Percentiles rank a stretch among this genome's conserved stretches.
Evolutionary conservation across 2,329 filamentous ascomycete species (phyloP).

Genomic region (Fusarium chaquense): DNA sequence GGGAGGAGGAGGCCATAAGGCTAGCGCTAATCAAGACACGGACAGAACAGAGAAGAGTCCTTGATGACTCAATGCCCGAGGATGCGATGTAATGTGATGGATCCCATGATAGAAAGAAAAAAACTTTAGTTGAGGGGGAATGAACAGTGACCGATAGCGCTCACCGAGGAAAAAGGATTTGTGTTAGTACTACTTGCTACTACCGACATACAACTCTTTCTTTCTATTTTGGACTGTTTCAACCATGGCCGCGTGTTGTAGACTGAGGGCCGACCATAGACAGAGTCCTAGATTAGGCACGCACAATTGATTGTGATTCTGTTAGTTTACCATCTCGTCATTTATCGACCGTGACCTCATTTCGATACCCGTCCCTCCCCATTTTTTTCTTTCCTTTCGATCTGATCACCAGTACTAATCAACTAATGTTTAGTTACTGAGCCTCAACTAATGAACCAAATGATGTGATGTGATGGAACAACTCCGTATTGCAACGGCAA

Average conservation of each 20-base stretch:
- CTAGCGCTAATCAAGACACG: conserved; percentile 1
- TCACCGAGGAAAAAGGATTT: not conserved
- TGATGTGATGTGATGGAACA: not conserved
- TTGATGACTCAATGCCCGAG: conserved; percentile 46
- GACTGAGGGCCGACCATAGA: conserved; percentile 2
- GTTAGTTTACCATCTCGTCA: conserved; percentile 1
- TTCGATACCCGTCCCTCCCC: conserved; percentile 35
- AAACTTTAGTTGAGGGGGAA: not conserved
- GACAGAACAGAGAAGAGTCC: conserved; percentile 2
- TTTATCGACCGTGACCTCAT: conserved; percentile 26
- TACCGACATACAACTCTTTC: not conserved
- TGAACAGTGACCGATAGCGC: not conserved
- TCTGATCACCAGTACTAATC: conserved; percentile 1
- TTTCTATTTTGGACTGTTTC: conserved; percentile 32
- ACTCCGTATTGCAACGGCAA: too few relatives aligned
- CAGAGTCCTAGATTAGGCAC: conserved; percentile 32
- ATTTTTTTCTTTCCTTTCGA: not conserved
- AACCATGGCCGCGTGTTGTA: conserved; percentile 39
- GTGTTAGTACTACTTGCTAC: not conserved
- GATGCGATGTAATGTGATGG: conserved; percentile 17
- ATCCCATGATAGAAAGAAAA: conserved; percentile 41
- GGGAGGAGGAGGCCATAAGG: not conserved
- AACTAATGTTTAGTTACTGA: not conserved
- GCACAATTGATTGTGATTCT: not conserved
- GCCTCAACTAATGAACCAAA: conserved; percentile 15